Evolutionary conservation across 192 early-diverging fungal species (phyloP).

Genomic region (Coemansia sp.): DNA sequence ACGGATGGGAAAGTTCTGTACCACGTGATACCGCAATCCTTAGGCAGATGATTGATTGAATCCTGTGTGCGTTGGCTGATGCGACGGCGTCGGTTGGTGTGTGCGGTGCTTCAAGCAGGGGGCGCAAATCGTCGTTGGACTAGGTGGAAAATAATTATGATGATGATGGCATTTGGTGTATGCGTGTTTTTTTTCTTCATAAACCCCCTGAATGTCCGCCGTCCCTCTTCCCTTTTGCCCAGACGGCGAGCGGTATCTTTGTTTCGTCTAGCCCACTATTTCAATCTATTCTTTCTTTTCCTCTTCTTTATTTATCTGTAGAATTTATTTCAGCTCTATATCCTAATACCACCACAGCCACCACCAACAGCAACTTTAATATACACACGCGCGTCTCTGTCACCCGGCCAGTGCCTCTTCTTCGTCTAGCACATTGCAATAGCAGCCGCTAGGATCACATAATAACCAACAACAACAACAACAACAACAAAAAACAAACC

Average conservation of each 20-base stretch:
- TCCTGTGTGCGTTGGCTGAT: background rate
- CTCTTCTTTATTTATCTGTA: background rate
- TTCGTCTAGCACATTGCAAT: background rate
- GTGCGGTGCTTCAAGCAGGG: background rate
- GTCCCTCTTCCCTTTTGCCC: background rate
- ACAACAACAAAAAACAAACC: background rate
- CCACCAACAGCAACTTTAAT: background rate
- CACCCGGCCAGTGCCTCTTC: background rate
- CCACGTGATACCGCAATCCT: constrained; percentile 3
- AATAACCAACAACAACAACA: background rate
- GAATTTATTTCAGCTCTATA: background rate
- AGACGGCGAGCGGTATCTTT: background rate
- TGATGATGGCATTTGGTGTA: too few relatives aligned
- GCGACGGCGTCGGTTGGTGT: background rate
- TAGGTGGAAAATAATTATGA: too few relatives aligned
- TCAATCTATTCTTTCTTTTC: background rate
- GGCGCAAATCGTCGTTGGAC: too few relatives aligned
- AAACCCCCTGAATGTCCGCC: too few relatives aligned
- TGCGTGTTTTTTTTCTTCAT: too few relatives aligned
- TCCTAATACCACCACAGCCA: background rate
- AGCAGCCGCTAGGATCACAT: too few relatives aligned
- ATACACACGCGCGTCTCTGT: background rate
- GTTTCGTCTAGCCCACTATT: background rate
- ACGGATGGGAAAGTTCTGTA: background rate
- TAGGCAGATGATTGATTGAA: background rate